Percentiles rank a stretch among this genome's conserved stretches.
phyloP scores from a whole-genome alignment of 306 rosid species.

The Pyrus betulifolia region DNA sequence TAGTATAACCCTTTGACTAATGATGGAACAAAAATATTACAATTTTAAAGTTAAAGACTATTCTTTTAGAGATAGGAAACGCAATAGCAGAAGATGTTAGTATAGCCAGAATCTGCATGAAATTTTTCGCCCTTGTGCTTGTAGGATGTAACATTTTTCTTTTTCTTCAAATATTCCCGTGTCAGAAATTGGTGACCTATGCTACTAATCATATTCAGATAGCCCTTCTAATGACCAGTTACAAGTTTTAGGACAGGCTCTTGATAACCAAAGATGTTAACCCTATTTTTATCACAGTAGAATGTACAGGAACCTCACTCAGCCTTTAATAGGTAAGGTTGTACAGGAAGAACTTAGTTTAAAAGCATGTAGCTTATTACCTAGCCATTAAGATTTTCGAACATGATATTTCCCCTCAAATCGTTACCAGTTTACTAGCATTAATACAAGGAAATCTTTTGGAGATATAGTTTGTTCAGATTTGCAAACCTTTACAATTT shows the following conservation, averaged over 20 bases:
- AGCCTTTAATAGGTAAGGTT: not conserved
- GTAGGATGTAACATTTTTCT: not conserved
- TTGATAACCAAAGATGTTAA: not conserved
- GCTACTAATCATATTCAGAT: not conserved
- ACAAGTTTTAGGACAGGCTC: not conserved
- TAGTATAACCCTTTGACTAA: not conserved
- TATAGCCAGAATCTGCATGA: constrained; percentile 2
- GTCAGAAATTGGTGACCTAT: not conserved
- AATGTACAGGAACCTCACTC: not conserved
- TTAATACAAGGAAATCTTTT: not conserved
- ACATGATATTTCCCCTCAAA: not conserved
- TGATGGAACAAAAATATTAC: not conserved
- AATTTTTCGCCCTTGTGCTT: not conserved
- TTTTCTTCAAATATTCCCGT: not conserved
- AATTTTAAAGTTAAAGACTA: not conserved
- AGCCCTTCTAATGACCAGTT: not conserved
- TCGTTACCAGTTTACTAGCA: not conserved
- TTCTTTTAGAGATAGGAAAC: not conserved
- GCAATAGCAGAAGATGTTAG: not conserved
- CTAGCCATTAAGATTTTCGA: not conserved
- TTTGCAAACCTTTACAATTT: not conserved
- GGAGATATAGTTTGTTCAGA: not conserved
- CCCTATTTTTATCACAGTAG: not conserved
- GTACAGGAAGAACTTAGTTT: not conserved
- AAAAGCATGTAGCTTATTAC: not conserved